These are phyloP conservation scores for Neopestalotiopsis rosae DNA, from an alignment of 2,329 filamentous ascomycete genomes.

Conservation along the genomic window DNA sequence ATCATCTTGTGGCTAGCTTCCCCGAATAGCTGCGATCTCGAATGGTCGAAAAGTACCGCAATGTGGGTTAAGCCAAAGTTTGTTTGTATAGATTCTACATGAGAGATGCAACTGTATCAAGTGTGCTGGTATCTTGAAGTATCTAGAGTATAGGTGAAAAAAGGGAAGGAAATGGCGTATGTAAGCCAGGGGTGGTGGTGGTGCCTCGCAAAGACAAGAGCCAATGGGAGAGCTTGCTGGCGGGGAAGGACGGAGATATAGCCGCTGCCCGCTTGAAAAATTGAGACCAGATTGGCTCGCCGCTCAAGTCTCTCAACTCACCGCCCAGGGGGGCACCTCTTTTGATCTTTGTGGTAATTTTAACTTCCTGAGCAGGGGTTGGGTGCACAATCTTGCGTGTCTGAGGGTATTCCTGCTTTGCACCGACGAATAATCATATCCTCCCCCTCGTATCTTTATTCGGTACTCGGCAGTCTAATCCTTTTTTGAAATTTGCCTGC, in stretches of 20 bases:
- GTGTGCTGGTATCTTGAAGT: background rate
- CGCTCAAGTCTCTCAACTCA: background rate
- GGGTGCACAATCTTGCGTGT: too few relatives aligned
- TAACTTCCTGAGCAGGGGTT: background rate
- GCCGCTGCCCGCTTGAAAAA: background rate
- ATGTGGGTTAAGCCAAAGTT: background rate
- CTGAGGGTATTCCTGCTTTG: too few relatives aligned
- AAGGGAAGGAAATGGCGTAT: background rate
- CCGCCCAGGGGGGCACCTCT: background rate
- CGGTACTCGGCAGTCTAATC: too few relatives aligned
- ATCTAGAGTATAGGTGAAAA: background rate
- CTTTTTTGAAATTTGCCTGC: too few relatives aligned
- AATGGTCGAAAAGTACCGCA: background rate
- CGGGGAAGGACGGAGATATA: slow-evolving; percentile 16
- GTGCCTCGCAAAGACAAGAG: background rate
- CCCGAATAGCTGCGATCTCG: background rate
- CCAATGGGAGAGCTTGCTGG: slow-evolving; percentile 6
- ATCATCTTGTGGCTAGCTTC: background rate
- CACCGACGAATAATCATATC: too few relatives aligned
- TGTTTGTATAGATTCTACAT: background rate
- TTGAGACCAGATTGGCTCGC: background rate
- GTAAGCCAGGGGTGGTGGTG: background rate
- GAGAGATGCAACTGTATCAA: background rate
- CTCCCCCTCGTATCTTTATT: too few relatives aligned
- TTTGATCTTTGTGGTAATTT: background rate